Conservation (phyloP, 805 yeast genomes). For the Spathaspora boniae region DNA sequence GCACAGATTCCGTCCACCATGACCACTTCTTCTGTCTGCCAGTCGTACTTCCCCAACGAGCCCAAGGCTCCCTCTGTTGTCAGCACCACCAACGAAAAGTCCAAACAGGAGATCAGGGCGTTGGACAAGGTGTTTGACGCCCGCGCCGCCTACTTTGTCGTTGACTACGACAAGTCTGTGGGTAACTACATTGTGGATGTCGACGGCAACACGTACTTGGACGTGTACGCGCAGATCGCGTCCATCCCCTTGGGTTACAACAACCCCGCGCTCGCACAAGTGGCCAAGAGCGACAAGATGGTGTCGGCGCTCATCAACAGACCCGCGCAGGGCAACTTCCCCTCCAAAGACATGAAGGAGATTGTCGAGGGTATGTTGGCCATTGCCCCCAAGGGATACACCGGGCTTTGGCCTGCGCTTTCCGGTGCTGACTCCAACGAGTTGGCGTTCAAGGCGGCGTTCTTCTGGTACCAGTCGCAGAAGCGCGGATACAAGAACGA, state of each 20-base stretch:
- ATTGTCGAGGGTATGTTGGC: slow-evolving; percentile 48
- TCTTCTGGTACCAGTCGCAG: slow-evolving; percentile 70
- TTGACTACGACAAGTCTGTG: slow-evolving; percentile 67
- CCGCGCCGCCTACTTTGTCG: slow-evolving; percentile 70
- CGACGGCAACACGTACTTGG: slow-evolving; percentile 74
- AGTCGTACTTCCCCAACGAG: slow-evolving; percentile 71
- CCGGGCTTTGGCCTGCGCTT: slow-evolving; percentile 72
- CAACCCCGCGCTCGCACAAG: slow-evolving; percentile 69
- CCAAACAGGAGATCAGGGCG: slow-evolving; percentile 47
- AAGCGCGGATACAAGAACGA: slow-evolving; percentile 61
- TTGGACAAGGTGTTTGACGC: slow-evolving; percentile 66
- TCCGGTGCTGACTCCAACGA: slow-evolving; percentile 90
- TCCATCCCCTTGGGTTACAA: slow-evolving; percentile 85
- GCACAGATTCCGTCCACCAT: slow-evolving; percentile 8
- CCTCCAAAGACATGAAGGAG: slow-evolving; percentile 64
- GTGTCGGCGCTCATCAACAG: slow-evolving; percentile 72
- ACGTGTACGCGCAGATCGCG: slow-evolving; percentile 80
- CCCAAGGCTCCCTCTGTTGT: slow-evolving; percentile 66
- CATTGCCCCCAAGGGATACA: slow-evolving; percentile 77
- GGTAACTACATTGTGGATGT: slow-evolving; percentile 82
- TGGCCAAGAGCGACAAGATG: slow-evolving; percentile 69
- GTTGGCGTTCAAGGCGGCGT: slow-evolving; percentile 85
- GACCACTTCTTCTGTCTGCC: slow-evolving; percentile 38
- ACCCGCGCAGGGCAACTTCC: slow-evolving; percentile 83
- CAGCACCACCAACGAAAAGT: slow-evolving; percentile 39